Base-by-base conservation (phyloP, 106 monocot species). In the Dioscorea alata region DNA sequence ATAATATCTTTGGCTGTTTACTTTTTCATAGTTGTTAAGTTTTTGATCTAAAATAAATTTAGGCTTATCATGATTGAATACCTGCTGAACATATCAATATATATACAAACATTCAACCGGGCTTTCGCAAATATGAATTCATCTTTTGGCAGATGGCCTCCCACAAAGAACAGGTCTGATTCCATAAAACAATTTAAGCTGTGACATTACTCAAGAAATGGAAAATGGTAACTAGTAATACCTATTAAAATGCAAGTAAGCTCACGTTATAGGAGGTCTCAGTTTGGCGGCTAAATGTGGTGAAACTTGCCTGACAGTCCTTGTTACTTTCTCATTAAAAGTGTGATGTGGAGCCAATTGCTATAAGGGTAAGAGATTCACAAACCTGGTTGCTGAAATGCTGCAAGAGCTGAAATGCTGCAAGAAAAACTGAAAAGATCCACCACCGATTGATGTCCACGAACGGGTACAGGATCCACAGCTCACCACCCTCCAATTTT, bases 51-150 rank as follows among this genome's bases (percentile, higher is more conserved):
- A 3, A 42, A 42, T 8, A 42, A 10, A 42, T 42, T 42, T 42
- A 42, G 5, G 42, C 42, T 42, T 42, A 8, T 0, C 42, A 42
- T 8, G 42, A 42, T 25, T 22, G 60, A 64, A 57, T 49, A 99
- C 97, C 92, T 81, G 85, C 76, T 32, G 92, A 82, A 66, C 80
- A 90, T 70, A 90, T 67, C 50, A 93, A 66, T n/a, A n/a, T n/a
- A n/a, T n/a, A n/a, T n/a, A 99, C 97, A 83, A 99, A 99, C 54
- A 93, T 63, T 87, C 92, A 87, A 16, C 97, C 89, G 81, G 92
- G 93, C 22, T 66, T 76, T 92, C 97, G 73, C 97, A 99, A 72
- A 99, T 88, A 77, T 99, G 85, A 79, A 99, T 90, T 42, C 85
- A 71, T 74, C 92, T 84, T 79, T 83, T 99, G 2, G 77, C 22